Conservation (phyloP, 805 yeast genomes). For the Pichia eremophila region DNA sequence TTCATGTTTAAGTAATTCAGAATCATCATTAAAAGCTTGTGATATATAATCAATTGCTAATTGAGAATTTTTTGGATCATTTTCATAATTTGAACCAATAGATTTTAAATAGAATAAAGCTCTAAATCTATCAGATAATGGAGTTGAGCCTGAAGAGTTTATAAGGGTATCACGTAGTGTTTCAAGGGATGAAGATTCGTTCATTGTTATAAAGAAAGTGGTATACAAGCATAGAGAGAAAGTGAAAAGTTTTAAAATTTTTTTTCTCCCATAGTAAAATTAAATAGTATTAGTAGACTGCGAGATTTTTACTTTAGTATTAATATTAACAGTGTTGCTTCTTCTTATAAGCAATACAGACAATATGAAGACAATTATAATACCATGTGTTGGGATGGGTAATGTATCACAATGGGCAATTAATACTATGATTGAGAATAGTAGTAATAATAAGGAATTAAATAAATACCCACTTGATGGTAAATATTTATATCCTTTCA, state of each 20-base stretch:
- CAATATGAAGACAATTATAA: neutral
- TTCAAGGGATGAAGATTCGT: conserved; percentile 36
- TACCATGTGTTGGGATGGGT: neutral
- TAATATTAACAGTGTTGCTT: no score
- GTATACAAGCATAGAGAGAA: neutral
- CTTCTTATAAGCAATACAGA: neutral
- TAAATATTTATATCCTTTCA: neutral
- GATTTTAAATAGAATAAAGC: conserved; percentile 88
- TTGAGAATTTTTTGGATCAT: conserved; percentile 44
- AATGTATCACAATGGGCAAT: neutral
- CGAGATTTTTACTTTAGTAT: no score
- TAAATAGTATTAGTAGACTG: no score
- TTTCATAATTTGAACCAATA: conserved; percentile 64
- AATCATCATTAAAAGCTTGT: conserved; percentile 68
- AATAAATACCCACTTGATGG: neutral
- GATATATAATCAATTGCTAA: conserved; percentile 75
- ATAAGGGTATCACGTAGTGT: conserved; percentile 62
- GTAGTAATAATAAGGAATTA: neutral
- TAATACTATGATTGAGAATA: neutral
- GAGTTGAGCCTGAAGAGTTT: conserved; percentile 57
- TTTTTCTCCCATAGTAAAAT: no score
- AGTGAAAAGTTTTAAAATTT: neutral
- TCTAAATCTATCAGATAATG: conserved; percentile 82
- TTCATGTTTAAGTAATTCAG: conserved; percentile 92
- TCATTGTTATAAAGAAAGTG: conserved; percentile 10